These are phyloP conservation scores for Lachancea mirantina DNA, from an alignment of 805 yeast species.

Conservation along the genomic window DNA sequence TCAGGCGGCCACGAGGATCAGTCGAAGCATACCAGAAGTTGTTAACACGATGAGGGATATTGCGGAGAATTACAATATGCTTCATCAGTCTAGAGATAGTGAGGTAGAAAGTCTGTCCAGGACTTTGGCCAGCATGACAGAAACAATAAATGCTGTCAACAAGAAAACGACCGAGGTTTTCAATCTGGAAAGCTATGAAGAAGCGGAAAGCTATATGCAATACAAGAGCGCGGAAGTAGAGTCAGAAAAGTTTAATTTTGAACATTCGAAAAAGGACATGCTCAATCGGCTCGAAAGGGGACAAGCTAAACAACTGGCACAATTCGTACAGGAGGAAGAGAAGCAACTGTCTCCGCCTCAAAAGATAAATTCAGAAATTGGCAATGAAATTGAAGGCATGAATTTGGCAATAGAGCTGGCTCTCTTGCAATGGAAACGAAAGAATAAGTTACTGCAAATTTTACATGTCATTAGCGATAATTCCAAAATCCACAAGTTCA, in stretches of 20 bases:
- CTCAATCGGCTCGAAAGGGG: slow-evolving; percentile 26
- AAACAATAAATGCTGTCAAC: slow-evolving; percentile 18
- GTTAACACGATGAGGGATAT: slow-evolving; percentile 32
- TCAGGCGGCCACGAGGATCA: slow-evolving; percentile 27
- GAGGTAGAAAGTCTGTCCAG: slow-evolving; percentile 31
- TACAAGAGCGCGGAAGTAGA: slow-evolving; percentile 13
- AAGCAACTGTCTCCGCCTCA: slow-evolving; percentile 1
- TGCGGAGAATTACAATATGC: slow-evolving; percentile 48
- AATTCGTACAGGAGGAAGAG: slow-evolving; percentile 8
- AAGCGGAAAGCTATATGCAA: slow-evolving; percentile 63
- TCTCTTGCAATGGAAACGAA: slow-evolving; percentile 38
- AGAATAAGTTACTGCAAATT: slow-evolving; percentile 31
- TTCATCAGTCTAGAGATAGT: slow-evolving; percentile 39
- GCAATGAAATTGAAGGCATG: slow-evolving; percentile 17
- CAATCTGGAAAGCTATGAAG: slow-evolving; percentile 65
- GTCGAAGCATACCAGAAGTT: slow-evolving; percentile 25
- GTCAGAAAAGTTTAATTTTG: slow-evolving; percentile 10
- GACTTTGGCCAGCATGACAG: slow-evolving; percentile 18
- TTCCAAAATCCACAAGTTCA: slow-evolving; percentile 55
- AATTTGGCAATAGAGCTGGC: slow-evolving; percentile 31
- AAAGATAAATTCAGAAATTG: slow-evolving; percentile 1
- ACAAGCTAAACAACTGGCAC: slow-evolving; percentile 20
- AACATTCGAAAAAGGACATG: slow-evolving; percentile 19
- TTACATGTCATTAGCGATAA: slow-evolving; percentile 33
- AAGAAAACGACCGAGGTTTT: slow-evolving; percentile 32